A percentile compares a stretch with the other conserved stretches of the same genome.
Conservation (phyloP, 2,329 filamentous ascomycete genomes). For the Alternaria sp. region DNA sequence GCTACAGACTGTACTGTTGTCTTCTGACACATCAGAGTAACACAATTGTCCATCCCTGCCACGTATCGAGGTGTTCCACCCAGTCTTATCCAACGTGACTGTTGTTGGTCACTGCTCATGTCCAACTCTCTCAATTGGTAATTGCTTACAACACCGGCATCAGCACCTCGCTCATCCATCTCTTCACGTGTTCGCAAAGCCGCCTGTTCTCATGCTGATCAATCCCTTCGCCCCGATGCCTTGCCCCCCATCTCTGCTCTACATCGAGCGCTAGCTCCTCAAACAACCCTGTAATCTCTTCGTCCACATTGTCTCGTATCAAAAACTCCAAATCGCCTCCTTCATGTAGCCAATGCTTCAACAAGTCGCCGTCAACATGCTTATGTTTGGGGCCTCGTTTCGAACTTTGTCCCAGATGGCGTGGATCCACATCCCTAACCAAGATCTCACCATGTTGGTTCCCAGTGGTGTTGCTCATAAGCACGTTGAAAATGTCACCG, state of each 20-base stretch:
- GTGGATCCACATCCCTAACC: slow-evolving; percentile 39
- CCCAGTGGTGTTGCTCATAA: slow-evolving; percentile 35
- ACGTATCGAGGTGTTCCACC: neutral
- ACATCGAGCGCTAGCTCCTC: slow-evolving; percentile 30
- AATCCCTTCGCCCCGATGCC: slow-evolving; percentile 10
- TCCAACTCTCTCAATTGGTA: neutral
- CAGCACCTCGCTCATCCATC: slow-evolving; percentile 35
- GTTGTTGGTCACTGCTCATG: neutral
- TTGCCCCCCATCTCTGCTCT: slow-evolving; percentile 24
- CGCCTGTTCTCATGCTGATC: slow-evolving; percentile 18
- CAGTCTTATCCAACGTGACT: neutral
- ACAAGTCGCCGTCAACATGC: slow-evolving; percentile 55
- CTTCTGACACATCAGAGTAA: neutral
- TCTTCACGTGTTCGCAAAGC: slow-evolving; percentile 12
- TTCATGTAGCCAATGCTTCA: slow-evolving; percentile 43
- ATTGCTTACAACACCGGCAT: slow-evolving; percentile 32
- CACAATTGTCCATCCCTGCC: neutral
- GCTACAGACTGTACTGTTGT: neutral
- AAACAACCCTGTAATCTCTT: slow-evolving; percentile 32
- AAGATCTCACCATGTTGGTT: slow-evolving; percentile 27
- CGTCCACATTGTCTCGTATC: slow-evolving; percentile 24
- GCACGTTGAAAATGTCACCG: slow-evolving; percentile 30
- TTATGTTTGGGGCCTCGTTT: slow-evolving; percentile 32
- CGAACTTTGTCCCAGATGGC: slow-evolving; percentile 21
- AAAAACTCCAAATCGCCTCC: slow-evolving; percentile 28